These are phyloP conservation scores for Trypanosoma grayi DNA, from an alignment of 208 protist genomes.

Conservation along the genomic window DNA sequence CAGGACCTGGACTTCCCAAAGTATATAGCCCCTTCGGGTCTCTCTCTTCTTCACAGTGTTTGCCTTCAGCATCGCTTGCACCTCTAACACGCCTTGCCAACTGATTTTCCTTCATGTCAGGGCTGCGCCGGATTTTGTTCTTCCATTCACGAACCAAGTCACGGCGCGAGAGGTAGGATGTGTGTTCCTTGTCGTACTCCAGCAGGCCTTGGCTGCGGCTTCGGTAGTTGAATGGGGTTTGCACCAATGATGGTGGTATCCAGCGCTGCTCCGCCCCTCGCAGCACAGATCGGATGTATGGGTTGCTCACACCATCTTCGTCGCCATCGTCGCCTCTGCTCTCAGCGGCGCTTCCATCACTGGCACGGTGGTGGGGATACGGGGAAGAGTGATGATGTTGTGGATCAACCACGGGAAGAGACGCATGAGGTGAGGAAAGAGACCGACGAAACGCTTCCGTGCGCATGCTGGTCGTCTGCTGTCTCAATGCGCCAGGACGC, in stretches of 20 bases:
- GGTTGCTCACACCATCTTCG: constrained; percentile 6
- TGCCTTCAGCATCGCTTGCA: too few species aligned
- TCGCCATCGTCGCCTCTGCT: neutral
- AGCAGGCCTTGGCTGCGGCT: constrained; percentile 2
- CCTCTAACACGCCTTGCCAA: too few species aligned
- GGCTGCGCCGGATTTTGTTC: neutral
- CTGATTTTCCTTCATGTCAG: neutral
- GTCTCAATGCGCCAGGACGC: too few species aligned
- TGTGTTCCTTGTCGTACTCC: neutral
- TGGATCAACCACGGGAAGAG: neutral
- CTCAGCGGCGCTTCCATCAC: too few species aligned
- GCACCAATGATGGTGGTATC: neutral
- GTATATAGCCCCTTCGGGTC: too few species aligned
- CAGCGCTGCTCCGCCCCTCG: constrained; percentile 7
- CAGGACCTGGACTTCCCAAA: too few species aligned
- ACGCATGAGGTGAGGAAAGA: too few species aligned
- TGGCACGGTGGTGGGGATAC: neutral
- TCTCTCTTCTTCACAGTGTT: too few species aligned
- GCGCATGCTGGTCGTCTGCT: too few species aligned
- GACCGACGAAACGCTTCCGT: too few species aligned
- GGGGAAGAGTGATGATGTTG: neutral
- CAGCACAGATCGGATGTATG: constrained; percentile 9
- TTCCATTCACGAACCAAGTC: constrained; percentile 13
- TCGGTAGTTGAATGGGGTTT: neutral
- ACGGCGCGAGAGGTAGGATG: constrained; percentile 2